Evolutionary conservation across 805 yeast genomes (phyloP), one percentile per base, ranked within the genome.

Genomic region (Spathaspora gorwiae): DNA sequence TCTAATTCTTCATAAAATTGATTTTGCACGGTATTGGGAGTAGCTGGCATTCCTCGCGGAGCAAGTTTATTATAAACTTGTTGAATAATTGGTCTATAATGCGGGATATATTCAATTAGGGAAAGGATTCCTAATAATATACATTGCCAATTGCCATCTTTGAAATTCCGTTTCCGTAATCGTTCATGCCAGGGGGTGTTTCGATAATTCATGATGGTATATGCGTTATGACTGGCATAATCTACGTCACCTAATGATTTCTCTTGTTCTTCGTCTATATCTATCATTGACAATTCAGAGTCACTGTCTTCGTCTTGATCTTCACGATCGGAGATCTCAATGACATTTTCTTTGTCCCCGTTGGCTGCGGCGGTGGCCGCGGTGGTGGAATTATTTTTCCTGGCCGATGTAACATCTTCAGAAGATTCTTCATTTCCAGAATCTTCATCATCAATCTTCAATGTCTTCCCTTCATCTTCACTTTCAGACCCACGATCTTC

Each of bases 101-200:
- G 75, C 1, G 81, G 79, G 35, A 81, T 72, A 51, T 81, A 73
- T 39, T 80, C 80, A 12, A 80, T 79, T 40, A 73, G 69, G 15
- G 81, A 79, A 36, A 90, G 71, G 2, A 90, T 70, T 30, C 96
- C 96, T 40, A 90, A 61, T 37, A 90, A 62, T 37, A 85, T 77
- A 35, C 84, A 74, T 54, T 88, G 84, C 97, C 97, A 92, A 44
- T 80, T 81, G 4, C 96, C 95, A 55, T 88, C 90, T 54, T 76
- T 80, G 61, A 87, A 94, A 50, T 78, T 78, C 44, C 96, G 79
- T 45, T 79, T 82, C 11, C 82, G 76, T 14, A 92, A 70, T 35
- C 95, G 71, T 29, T 86, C 95, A 47, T 81, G 79, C 97, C 98
- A 94, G 10, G 81, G 64, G 0, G 68, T 65, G 37, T 81, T 81